Percentiles rank a stretch among this genome's conserved stretches.
Conservation (phyloP, 257 asterid species). For the Linaria vulgaris region DNA sequence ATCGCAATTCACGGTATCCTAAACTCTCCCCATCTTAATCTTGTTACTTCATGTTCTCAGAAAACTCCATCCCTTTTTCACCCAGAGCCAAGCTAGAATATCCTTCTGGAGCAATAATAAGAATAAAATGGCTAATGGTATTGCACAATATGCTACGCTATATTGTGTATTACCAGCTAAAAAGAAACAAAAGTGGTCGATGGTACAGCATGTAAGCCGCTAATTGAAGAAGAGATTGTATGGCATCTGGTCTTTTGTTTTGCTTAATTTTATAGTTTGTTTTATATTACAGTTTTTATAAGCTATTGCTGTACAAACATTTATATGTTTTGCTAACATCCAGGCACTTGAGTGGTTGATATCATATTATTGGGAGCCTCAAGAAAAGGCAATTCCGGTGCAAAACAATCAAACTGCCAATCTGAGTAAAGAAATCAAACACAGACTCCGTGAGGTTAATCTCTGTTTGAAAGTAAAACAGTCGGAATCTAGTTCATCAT, state of each 20-base stretch:
- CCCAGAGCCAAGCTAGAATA: neutral
- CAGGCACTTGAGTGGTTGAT: slow-evolving; percentile 94
- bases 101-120: neutral
- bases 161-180: neutral
- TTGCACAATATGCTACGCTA: neutral
- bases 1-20: neutral
- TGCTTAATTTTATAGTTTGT: slow-evolving; percentile 1
- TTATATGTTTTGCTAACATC: slow-evolving; percentile 24
- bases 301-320: neutral
- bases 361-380: slow-evolving; percentile 86
- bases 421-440: slow-evolving; percentile 59
- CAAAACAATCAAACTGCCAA: slow-evolving; percentile 38
- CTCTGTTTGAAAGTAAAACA: slow-evolving; percentile 50
- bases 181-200: neutral
- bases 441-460: slow-evolving; percentile 52
- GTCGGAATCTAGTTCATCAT: slow-evolving; percentile 37
- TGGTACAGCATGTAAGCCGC: too few species aligned
- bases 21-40: neutral
- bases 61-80: neutral
- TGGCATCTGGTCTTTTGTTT: neutral
- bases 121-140: neutral
- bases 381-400: slow-evolving; percentile 57
- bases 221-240: slow-evolving; percentile 5
- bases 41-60: slow-evolving; percentile 3
- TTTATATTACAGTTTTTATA: neutral